phyloP scores from a whole-genome alignment of 1,284 basidiomycete species.

The Thelephora terrestris region DNA sequence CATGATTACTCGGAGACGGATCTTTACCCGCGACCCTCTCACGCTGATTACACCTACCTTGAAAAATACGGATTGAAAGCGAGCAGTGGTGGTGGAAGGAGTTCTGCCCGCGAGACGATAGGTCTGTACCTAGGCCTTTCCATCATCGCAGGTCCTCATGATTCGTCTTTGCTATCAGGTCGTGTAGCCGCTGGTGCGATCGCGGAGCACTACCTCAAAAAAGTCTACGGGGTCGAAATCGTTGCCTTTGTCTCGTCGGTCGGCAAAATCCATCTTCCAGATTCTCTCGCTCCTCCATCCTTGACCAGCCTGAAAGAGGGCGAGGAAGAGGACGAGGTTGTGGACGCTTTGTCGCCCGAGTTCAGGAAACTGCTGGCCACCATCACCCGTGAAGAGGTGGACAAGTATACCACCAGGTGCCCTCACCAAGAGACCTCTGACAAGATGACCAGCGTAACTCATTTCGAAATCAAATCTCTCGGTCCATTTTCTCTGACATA shows the following conservation, averaged over 20 bases:
- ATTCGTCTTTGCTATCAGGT: conserved; percentile 33
- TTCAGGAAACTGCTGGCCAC: conserved; percentile 75
- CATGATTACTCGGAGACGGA: conserved; percentile 99
- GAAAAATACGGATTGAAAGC: conserved; percentile 98
- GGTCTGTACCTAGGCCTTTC: conserved; percentile 35
- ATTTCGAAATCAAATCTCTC: conserved; percentile 5
- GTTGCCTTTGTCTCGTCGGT: conserved; percentile 96
- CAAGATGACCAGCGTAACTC: conserved; percentile 75
- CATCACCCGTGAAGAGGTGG: conserved; percentile 83
- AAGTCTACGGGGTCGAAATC: conserved; percentile 87
- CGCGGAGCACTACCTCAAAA: conserved; percentile 91
- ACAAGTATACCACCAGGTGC: conserved; percentile 83
- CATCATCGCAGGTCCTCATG: not conserved
- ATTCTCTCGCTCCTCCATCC: conserved; percentile 32
- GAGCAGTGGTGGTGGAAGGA: conserved; percentile 90
- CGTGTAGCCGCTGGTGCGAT: conserved; percentile 98
- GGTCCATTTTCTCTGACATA: conserved; percentile 3
- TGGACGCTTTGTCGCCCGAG: conserved; percentile 77
- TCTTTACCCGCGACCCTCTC: conserved; percentile 91
- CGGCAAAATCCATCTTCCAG: conserved; percentile 81
- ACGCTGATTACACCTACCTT: conserved; percentile 98
- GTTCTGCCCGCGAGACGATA: conserved; percentile 94
- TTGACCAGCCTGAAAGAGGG: conserved; percentile 28
- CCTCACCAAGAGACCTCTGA: conserved; percentile 84
- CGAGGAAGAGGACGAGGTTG: conserved; percentile 59